These are phyloP conservation scores for Arthrobotrys entomopaga DNA, from an alignment of 2,329 filamentous ascomycete species.

Conservation along the genomic window DNA sequence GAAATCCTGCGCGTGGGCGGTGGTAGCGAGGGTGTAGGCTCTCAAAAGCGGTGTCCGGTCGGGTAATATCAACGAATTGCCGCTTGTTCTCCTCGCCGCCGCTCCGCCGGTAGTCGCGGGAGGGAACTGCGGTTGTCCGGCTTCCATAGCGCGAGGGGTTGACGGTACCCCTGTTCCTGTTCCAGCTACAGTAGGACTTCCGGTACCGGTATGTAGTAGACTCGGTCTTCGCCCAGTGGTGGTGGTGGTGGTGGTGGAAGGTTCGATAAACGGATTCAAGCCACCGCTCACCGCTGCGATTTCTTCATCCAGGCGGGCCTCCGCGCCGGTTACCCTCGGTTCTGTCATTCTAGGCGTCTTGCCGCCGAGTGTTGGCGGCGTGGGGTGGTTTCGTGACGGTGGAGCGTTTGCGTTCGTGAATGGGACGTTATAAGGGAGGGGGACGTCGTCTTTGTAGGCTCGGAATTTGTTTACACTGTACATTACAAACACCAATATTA, in stretches of 20 bases:
- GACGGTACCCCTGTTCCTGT: slow-evolving; percentile 9
- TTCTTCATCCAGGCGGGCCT: slow-evolving; percentile 56
- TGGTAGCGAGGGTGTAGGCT: slow-evolving; percentile 68
- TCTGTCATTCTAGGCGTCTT: slow-evolving; percentile 18
- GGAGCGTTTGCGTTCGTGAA: slow-evolving; percentile 65
- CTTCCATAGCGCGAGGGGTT: slow-evolving; percentile 55
- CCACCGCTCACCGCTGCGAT: slow-evolving; percentile 45
- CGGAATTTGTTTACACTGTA: slow-evolving; percentile 79
- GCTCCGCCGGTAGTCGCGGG: slow-evolving; percentile 22
- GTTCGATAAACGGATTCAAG: slow-evolving; percentile 18
- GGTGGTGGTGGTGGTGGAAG: no score
- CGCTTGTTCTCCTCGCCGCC: slow-evolving; percentile 14
- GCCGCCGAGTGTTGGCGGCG: slow-evolving; percentile 35
- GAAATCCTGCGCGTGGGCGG: slow-evolving; percentile 91
- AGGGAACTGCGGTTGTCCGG: slow-evolving; percentile 9
- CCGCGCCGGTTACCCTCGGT: slow-evolving; percentile 54
- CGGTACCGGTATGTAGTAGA: not conserved
- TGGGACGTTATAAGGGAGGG: slow-evolving; percentile 79
- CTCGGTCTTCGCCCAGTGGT: slow-evolving; percentile 18
- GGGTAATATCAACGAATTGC: slow-evolving; percentile 2
- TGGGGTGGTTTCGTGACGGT: slow-evolving; percentile 58
- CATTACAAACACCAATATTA: not conserved
- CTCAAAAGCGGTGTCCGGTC: slow-evolving; percentile 54
- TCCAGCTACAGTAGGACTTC: not conserved
- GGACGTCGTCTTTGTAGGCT: slow-evolving; percentile 80